Evolutionary conservation across 208 protist genomes (phyloP), one percentile per base, ranked within the genome.

Genomic region (Trichomonas vaginalis): DNA sequence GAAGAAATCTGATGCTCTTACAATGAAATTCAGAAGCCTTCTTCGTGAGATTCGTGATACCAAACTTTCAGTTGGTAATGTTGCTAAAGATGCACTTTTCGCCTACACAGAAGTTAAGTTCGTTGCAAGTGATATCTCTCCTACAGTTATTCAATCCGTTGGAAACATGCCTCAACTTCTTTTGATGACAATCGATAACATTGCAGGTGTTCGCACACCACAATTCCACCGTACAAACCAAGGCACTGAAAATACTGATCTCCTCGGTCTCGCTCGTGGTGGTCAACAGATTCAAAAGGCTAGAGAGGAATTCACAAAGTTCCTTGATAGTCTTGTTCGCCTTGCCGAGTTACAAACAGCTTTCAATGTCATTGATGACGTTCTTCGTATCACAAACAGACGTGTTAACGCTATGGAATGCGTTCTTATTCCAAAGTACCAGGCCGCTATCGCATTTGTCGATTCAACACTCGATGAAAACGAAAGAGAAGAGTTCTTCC

Each of bases 1-100:
- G 97, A 99, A 99, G 97, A 99, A 99, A 97, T 97, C 98, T 39
- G 99, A 99, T 97, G 99, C 99, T 27, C 97, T 99, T n/a, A 98
- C 97, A 27, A 96, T 99, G 95, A 97, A 98, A 70, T 99, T 99
- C 97, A 97, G 99, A 95, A 86, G 96, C 39, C 98, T 99, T 96
- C 97, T 99, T 96, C 97, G 97, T 35, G 97, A 99, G 92, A 98
- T 99, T 96, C 82, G 39, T 51, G 90, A 96, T 51, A 96, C 61
- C 35, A 49, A 96, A 46, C 21, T 95, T 8, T 61, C 46, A 70
- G 39, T 96, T 17, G 62, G 48, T 87, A 17, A 80, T 61, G 15
- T 62, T 35, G 96, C 98, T 95, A 96, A 96, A 82, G 96, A 97
- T 32, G 97, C 98, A 42, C 98, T 98, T 96, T 99, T 99, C 96